Base-by-base conservation (phyloP, 441 rosid genomes). In the Syzygium malaccense region DNA sequence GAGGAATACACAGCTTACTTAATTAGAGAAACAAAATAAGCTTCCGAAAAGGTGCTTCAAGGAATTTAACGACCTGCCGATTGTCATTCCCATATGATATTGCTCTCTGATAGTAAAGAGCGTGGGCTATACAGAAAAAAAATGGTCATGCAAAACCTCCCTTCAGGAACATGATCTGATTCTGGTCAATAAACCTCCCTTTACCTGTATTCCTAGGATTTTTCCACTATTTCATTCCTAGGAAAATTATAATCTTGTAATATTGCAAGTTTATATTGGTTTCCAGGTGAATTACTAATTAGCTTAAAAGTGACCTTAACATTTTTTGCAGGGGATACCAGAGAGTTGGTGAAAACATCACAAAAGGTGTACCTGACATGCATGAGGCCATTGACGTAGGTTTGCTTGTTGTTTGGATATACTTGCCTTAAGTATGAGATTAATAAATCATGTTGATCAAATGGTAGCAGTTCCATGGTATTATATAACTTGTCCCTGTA, bases 351-450 rank as follows among this genome's bases (percentile, higher is more conserved):
- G 98, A 96, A 92, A 96, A 97, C 90, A 88, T 97, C 87, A 97
- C 99, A 37, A 93, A 96, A 91, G 99, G 96, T 41, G 88, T 86
- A 33, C 96, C 98, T 80, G 98, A 97, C 87, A 93, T 94, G 84
- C 99, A 96, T 30, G 97, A 95, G 93, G 99, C 99, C 86, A 96
- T 97, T 88, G 99, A 97, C 92, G 97, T 96, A 90, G 60, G 96
- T 92, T 80, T 48, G 15, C 11, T 57, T 23, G 86, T 51, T 57
- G 4, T 17, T 60, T 55, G 23, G 28, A 48, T 33, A 3, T 71
- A 37, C 83, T 20, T 71, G 83, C 83, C 10, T 71, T 37, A 37
- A 37, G 51, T 71, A 71, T 1, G 6, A 37, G 17, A 37, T 37
- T 37, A 37, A 20, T 33, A 71, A 37, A 71, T 71, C 83, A 37